These are phyloP conservation scores for Exophiala spinifera DNA, from an alignment of 2,329 filamentous ascomycete species.

Conservation along the genomic window DNA sequence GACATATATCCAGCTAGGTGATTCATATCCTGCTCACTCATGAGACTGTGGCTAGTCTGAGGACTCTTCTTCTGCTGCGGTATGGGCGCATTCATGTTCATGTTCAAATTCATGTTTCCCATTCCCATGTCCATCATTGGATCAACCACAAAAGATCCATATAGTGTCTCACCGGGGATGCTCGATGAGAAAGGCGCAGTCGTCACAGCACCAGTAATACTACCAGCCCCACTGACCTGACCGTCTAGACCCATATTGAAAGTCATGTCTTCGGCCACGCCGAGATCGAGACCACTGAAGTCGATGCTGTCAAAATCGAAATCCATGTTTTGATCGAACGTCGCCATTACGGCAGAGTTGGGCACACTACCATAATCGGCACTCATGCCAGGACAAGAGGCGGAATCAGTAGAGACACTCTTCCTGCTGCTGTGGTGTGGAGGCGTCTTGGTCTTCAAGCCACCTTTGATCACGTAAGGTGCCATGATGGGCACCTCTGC, in stretches of 20 bases:
- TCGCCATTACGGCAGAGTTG: constrained; percentile 8
- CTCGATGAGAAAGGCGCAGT: constrained; percentile 16
- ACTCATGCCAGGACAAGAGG: constrained; percentile 5
- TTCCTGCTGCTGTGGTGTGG: constrained; percentile 16
- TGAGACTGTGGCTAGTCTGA: constrained; percentile 5
- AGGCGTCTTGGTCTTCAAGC: constrained; percentile 35
- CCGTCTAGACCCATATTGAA: constrained; percentile 20
- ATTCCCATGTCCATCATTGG: constrained; percentile 7
- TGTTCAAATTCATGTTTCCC: constrained; percentile 1
- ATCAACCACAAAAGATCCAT: constrained; percentile 13
- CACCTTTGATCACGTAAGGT: constrained; percentile 41
- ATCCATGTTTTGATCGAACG: constrained; percentile 25
- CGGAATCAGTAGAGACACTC: constrained; percentile 12
- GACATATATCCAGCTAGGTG: constrained; percentile 22
- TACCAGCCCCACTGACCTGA: not conserved
- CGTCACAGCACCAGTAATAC: not conserved
- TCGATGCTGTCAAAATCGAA: constrained; percentile 30
- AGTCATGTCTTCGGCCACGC: constrained; percentile 23
- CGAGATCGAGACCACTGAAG: constrained; percentile 27
- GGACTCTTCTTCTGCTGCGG: constrained; percentile 6
- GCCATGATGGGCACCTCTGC: constrained; percentile 42
- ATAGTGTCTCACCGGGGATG: constrained; percentile 15
- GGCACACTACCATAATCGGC: constrained; percentile 15
- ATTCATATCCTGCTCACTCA: constrained; percentile 22
- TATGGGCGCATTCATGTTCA: not conserved